phyloP scores from a whole-genome alignment of 352 stramenopile genomes.

The Phytophthora lateralis region DNA sequence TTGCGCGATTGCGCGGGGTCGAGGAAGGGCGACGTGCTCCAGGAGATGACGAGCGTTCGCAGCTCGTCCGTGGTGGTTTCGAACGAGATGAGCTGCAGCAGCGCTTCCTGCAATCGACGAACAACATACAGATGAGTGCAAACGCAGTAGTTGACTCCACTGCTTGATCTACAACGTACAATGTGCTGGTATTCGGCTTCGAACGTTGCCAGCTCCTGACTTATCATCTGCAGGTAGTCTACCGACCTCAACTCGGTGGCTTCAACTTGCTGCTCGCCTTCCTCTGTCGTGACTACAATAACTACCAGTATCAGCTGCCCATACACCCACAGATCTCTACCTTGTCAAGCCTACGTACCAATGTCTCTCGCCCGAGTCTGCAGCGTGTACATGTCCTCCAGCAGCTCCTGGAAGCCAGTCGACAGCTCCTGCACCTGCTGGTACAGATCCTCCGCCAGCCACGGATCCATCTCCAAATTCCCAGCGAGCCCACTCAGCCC shows the following conservation, averaged over 20 bases:
- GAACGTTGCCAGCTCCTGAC: constrained; percentile 65
- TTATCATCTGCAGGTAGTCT: constrained; percentile 80
- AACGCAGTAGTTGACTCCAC: not conserved
- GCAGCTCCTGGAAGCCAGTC: constrained; percentile 51
- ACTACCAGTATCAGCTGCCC: not conserved
- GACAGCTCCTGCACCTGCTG: constrained; percentile 59
- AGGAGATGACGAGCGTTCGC: constrained; percentile 81
- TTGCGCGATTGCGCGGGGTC: constrained; percentile 48
- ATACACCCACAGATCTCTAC: not conserved
- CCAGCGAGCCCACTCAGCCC: constrained; percentile 36
- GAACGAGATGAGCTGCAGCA: constrained; percentile 73
- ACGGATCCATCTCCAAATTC: constrained; percentile 63
- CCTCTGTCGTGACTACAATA: constrained; percentile 18
- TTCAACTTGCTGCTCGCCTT: constrained; percentile 10
- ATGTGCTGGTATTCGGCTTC: constrained; percentile 87
- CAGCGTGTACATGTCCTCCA: constrained; percentile 66
- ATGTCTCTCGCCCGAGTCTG: constrained; percentile 42
- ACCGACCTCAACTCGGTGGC: constrained; percentile 41
- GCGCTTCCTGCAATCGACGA: constrained; percentile 47
- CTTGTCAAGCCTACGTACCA: constrained; percentile 28
- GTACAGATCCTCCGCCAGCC: constrained; percentile 71
- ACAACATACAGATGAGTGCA: not conserved
- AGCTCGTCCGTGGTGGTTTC: constrained; percentile 70
- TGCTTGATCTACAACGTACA: constrained; percentile 38
- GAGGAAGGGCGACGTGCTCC: constrained; percentile 82